Evolutionary conservation across 345 rosid species (phyloP).

Genomic region (Rhodamnia rubescens): DNA sequence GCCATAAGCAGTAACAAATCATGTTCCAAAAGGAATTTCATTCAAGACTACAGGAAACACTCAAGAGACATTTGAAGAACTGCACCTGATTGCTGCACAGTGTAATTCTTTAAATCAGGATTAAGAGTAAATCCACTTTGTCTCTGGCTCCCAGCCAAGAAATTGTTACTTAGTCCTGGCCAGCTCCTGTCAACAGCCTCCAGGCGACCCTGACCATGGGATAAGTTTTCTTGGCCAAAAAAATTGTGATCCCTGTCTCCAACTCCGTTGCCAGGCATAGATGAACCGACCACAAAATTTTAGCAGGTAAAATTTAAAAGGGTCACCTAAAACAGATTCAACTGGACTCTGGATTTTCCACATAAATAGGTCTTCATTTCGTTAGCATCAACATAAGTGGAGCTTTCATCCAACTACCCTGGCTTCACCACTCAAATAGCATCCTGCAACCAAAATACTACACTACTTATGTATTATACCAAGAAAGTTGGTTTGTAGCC

Average conservation of each 20-base stretch:
- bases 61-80: neutral
- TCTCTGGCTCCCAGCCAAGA: conserved; percentile 18
- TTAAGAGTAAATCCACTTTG: conserved; percentile 15
- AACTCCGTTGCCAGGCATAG: conserved; percentile 41
- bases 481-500: neutral
- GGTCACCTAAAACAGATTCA: neutral
- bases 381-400: neutral
- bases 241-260: conserved; percentile 25
- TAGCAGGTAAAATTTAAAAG: neutral
- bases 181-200: conserved; percentile 16
- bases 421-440: neutral
- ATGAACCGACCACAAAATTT: conserved; percentile 8
- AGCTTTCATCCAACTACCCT: neutral
- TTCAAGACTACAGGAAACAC: neutral
- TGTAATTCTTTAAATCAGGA: conserved; percentile 11
- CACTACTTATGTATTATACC: neutral
- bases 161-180: conserved; percentile 20
- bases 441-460: neutral
- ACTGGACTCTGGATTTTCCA: neutral
- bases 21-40: neutral
- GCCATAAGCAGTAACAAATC: neutral
- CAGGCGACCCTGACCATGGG: conserved; percentile 17
- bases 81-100: conserved; percentile 23
- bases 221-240: conserved; percentile 24
- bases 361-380: neutral